phyloP scores from a whole-genome alignment of 352 stramenopile species.

The Globisporangium alternatum region DNA sequence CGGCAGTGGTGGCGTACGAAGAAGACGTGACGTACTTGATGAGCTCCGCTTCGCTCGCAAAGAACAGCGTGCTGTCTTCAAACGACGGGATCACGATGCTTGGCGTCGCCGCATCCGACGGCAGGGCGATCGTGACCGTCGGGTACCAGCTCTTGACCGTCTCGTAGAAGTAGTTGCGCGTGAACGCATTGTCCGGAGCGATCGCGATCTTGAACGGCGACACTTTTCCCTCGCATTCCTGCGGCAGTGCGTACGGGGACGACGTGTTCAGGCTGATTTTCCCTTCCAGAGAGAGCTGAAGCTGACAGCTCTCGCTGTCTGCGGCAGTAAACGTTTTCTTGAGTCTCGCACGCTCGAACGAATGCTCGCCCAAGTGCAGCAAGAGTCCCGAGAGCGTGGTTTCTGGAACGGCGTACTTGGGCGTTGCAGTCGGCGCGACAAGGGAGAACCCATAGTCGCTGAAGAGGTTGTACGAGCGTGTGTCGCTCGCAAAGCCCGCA shows the following conservation, averaged over 20 bases:
- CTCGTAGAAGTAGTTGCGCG: conserved; percentile 33
- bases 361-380: conserved; percentile 39
- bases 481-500: conserved; percentile 31
- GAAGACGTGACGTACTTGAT: conserved; percentile 34
- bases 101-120: neutral
- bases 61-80: conserved; percentile 40
- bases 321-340: conserved; percentile 10
- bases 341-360: conserved; percentile 27
- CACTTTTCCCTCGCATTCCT: conserved; percentile 17
- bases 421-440: conserved; percentile 26
- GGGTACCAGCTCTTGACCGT: conserved; percentile 32
- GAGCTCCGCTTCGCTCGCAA: conserved; percentile 23
- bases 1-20: conserved; percentile 23
- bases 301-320: conserved; percentile 3
- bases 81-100: conserved; percentile 35
- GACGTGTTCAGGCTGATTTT: conserved; percentile 19
- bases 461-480: conserved; percentile 45
- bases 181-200: conserved; percentile 34
- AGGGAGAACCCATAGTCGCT: conserved; percentile 28
- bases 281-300: conserved; percentile 9
- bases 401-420: conserved; percentile 47
- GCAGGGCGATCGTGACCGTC: conserved; percentile 18
- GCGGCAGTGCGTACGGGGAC: conserved; percentile 24
- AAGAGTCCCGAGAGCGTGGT: conserved; percentile 58
- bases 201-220: conserved; percentile 37